Conservation (phyloP, 1,284 basidiomycete genomes). For the Heterobasidion irregulare region DNA sequence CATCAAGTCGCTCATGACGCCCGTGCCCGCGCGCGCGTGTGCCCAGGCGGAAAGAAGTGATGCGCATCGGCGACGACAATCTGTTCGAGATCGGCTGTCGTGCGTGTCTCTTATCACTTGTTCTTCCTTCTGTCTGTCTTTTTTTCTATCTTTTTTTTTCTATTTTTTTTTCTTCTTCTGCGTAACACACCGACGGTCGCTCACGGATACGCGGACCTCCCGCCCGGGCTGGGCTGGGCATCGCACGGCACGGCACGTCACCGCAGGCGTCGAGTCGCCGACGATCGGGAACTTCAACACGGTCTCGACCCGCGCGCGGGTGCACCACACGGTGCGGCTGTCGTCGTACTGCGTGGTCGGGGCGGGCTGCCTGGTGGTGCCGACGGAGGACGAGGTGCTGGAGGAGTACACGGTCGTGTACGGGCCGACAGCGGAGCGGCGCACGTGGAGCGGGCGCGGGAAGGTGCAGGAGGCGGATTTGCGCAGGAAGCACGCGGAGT, state of each 20-base stretch:
- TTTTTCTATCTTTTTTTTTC: too few species aligned
- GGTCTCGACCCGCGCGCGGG: constrained; percentile 71
- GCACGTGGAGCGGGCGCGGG: constrained; percentile 83
- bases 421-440: constrained; percentile 63
- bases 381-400: constrained; percentile 67
- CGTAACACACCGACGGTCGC: constrained; percentile 3
- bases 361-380: constrained; percentile 67
- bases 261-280: constrained; percentile 74
- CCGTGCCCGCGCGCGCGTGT: not conserved
- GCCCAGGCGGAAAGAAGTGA: constrained; percentile 66
- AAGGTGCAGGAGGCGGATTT: constrained; percentile 79
- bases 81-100: constrained; percentile 90
- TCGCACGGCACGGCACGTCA: not conserved
- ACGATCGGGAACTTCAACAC: constrained; percentile 81
- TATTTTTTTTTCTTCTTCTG: not conserved
- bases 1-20: not conserved
- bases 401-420: constrained; percentile 85
- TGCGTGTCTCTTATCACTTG: constrained; percentile 29
- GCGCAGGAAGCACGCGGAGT: constrained; percentile 83
- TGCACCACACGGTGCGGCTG: constrained; percentile 74
- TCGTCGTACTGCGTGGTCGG: constrained; percentile 79
- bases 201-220: not conserved
- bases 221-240: not conserved
- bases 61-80: constrained; percentile 89
- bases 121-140: too few species aligned